Base-by-base conservation (phyloP, 768 basidiomycete genomes). In the Omphalotus guepiniiformis region DNA sequence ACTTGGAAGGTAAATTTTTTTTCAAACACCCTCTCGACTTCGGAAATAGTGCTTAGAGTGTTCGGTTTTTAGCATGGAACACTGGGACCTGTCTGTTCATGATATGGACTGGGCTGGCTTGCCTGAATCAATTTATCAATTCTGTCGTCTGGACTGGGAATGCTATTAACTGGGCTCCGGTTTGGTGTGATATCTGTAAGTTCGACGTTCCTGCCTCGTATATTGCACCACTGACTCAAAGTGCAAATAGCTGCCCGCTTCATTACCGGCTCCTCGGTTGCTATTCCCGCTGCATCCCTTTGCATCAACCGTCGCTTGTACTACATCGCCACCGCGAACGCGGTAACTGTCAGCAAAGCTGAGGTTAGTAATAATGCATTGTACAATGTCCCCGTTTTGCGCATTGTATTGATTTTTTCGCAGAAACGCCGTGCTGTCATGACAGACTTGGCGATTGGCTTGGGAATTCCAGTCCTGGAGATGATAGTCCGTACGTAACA, bases 151-250 rank as follows among this genome's bases (percentile, higher is more conserved):
- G 78, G 78, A 59, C 59, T 43, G 63, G 65, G 29, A 65, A 61
- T 39, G 50, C 55, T 13, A 49, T 55, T 8, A 62, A 75, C 48
- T 42, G 9, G 23, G 63, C 67, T 0, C 75, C 74, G 0, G 60
- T 77, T 1, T 81, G 75, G 75, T 81, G 80, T 46, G 79, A 81
- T 41, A 79, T 81, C n/a, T 60, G 79, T 81, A 42, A 30, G 56
- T 47, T 16, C 15, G n/a, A n/a, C 21, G 15, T 26, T 29, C n/a
- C n/a, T 48, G 15, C 25, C 6, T 42, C 19, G 7, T 26, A 8
- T 29, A 6, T 34, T 27, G 6, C 26, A 51, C 3, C 12, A 46
- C 53, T 2, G 63, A 61, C 23, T 36, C 27, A 11, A 3, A 3
- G 21, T 23, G 39, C 3, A 15, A 40, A 25, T 5, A 42, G 41